These are phyloP conservation scores for Gossypium schwendimanii DNA, from an alignment of 441 rosid species.

Conservation along the genomic window DNA sequence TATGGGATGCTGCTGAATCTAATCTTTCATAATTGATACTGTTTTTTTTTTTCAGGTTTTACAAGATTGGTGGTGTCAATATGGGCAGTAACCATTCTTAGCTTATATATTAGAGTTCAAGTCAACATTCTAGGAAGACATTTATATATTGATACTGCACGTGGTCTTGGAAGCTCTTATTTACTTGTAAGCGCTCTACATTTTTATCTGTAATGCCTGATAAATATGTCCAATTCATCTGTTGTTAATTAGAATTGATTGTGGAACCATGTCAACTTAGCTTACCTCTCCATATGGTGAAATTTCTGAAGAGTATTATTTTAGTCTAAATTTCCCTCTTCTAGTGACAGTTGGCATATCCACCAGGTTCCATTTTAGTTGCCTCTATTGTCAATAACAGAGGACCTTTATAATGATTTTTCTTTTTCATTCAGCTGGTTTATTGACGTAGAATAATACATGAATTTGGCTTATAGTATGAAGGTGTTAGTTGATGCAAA, in stretches of 20 bases:
- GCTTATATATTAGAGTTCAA: constrained; percentile 85
- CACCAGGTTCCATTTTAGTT: not conserved
- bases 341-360: not conserved
- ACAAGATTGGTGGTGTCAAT: constrained; percentile 70
- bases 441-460: not conserved
- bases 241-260: not conserved
- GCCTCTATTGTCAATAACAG: not conserved
- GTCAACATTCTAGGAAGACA: constrained; percentile 93
- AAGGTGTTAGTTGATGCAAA: not conserved
- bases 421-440: not conserved
- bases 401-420: not conserved
- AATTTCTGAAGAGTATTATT: not conserved
- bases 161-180: constrained; percentile 52
- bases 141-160: constrained; percentile 82
- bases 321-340: not conserved
- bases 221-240: not conserved
- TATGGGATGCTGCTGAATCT: not conserved
- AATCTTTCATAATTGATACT: constrained; percentile 6
- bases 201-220: not conserved
- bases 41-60: constrained; percentile 49
- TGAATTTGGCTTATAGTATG: not conserved
- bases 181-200: constrained; percentile 42
- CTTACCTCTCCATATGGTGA: not conserved
- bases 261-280: not conserved
- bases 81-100: constrained; percentile 77